Evolutionary conservation across 768 basidiomycete species (phyloP).

Genomic region (Calocybe indica): DNA sequence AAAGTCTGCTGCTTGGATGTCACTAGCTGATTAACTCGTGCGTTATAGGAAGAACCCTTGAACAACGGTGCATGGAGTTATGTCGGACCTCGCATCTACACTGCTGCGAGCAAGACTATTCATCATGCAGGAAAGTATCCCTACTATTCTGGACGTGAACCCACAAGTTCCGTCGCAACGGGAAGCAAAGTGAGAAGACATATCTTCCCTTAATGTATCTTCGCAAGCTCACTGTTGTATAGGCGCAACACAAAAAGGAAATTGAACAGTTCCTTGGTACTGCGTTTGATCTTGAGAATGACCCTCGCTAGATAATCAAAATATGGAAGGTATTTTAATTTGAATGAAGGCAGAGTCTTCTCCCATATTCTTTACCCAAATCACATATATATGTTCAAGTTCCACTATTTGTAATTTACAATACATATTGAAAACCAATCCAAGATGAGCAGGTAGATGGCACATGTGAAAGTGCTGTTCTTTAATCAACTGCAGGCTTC

Average conservation of each 20-base stretch:
- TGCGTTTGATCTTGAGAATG: conserved; percentile 41
- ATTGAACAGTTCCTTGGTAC: conserved; percentile 65
- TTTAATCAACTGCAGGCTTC: too few species aligned
- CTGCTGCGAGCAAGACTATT: conserved; percentile 85
- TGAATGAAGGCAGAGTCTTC: too few species aligned
- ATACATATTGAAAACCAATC: too few species aligned
- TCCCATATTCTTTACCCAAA: too few species aligned
- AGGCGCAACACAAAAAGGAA: conserved; percentile 88
- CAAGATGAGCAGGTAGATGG: too few species aligned
- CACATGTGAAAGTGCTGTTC: too few species aligned
- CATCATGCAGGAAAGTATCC: conserved; percentile 92
- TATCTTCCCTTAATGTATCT: not conserved
- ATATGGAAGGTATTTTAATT: too few species aligned
- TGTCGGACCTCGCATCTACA: conserved; percentile 87
- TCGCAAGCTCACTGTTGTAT: conserved; percentile 12
- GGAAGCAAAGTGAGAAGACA: conserved; percentile 69
- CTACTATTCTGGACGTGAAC: conserved; percentile 86
- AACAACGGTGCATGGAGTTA: conserved; percentile 99
- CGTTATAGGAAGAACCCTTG: conserved; percentile 77
- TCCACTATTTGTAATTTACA: too few species aligned
- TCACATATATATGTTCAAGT: too few species aligned
- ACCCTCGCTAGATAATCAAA: not conserved
- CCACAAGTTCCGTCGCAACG: conserved; percentile 88
- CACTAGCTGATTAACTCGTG: conserved; percentile 1
- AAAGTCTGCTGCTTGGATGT: not conserved